Conservation (phyloP, 768 basidiomycete species). For the Cyclocybe aegerita region DNA sequence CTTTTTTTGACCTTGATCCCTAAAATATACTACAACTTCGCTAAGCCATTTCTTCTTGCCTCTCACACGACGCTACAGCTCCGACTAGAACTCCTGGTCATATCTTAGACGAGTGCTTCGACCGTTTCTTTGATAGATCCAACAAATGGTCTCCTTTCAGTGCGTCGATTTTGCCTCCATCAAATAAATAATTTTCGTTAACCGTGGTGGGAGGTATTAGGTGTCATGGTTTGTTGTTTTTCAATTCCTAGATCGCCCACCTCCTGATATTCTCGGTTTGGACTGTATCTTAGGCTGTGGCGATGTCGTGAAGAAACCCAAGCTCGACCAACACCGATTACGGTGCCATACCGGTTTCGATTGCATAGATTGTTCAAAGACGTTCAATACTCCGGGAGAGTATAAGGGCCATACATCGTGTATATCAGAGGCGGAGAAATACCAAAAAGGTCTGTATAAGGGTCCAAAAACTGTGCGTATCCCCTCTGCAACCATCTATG, state of each 20-base stretch:
- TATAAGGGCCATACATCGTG: conserved; percentile 85
- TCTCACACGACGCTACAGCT: too few species aligned
- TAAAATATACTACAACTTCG: too few species aligned
- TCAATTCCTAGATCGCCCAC: not conserved
- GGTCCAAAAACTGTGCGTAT: conserved; percentile 61
- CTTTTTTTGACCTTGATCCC: too few species aligned
- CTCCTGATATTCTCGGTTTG: not conserved
- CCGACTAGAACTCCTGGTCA: too few species aligned
- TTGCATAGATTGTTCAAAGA: conserved; percentile 87
- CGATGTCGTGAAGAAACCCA: conserved; percentile 92
- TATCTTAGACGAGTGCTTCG: too few species aligned
- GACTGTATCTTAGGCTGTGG: conserved; percentile 53
- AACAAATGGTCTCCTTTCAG: conserved; percentile 32
- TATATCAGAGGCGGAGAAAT: conserved; percentile 91
- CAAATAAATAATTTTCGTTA: not conserved
- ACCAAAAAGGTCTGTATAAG: conserved; percentile 84
- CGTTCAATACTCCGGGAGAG: conserved; percentile 72
- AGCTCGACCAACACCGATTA: conserved; percentile 75
- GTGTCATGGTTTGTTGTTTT: conserved; percentile 61
- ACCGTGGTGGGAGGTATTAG: conserved; percentile 31
- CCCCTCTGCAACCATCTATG: not conserved
- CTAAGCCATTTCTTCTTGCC: too few species aligned
- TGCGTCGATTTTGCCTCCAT: conserved; percentile 10
- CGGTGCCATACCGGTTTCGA: conserved; percentile 70
- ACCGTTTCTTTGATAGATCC: not conserved